A percentile compares a stretch with the other conserved stretches of the same genome.
phyloP scores from a whole-genome alignment of 2,329 filamentous ascomycete genomes.

The Verticillium nonalfalfae region DNA sequence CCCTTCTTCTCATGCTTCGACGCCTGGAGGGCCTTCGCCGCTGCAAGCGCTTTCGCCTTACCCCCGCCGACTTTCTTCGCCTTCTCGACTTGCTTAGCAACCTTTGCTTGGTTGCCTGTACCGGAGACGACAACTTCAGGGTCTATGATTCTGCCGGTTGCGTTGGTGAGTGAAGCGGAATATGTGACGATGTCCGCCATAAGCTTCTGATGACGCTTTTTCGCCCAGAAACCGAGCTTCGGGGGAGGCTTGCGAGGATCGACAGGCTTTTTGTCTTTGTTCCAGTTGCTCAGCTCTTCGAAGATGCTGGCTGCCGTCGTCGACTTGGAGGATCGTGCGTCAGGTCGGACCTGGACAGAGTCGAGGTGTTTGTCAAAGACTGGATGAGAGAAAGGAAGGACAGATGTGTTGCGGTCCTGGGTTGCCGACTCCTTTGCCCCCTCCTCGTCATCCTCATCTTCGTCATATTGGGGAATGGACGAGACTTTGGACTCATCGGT shows the following conservation, averaged over 20 bases:
- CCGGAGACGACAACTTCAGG: slow-evolving; percentile 54
- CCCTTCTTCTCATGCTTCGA: slow-evolving; percentile 22
- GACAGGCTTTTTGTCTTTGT: slow-evolving; percentile 48
- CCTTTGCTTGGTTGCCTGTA: slow-evolving; percentile 8
- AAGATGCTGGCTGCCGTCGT: slow-evolving; percentile 27
- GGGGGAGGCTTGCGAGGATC: slow-evolving; percentile 20
- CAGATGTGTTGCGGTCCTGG: slow-evolving; percentile 6
- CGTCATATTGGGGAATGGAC: not conserved
- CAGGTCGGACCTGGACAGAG: slow-evolving; percentile 29
- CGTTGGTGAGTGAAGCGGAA: slow-evolving; percentile 62
- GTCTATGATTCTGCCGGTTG: slow-evolving; percentile 54
- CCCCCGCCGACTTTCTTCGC: slow-evolving; percentile 19
- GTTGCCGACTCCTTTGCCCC: not conserved
- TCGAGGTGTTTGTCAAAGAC: slow-evolving; percentile 38
- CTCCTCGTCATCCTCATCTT: not conserved
- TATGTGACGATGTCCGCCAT: slow-evolving; percentile 64
- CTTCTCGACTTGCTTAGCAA: slow-evolving; percentile 7
- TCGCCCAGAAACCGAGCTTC: slow-evolving; percentile 21
- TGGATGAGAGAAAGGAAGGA: slow-evolving; percentile 41
- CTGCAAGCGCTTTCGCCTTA: slow-evolving; percentile 29
- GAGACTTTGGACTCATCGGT: not conserved
- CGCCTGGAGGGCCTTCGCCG: slow-evolving; percentile 24
- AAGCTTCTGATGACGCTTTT: slow-evolving; percentile 52
- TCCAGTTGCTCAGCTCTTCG: slow-evolving; percentile 53
- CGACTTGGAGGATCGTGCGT: slow-evolving; percentile 14